Percentiles rank a stretch among this genome's conserved stretches.
Evolutionary conservation across 1,284 basidiomycete species (phyloP).

Genomic region (Tylopilus orsonianus): DNA sequence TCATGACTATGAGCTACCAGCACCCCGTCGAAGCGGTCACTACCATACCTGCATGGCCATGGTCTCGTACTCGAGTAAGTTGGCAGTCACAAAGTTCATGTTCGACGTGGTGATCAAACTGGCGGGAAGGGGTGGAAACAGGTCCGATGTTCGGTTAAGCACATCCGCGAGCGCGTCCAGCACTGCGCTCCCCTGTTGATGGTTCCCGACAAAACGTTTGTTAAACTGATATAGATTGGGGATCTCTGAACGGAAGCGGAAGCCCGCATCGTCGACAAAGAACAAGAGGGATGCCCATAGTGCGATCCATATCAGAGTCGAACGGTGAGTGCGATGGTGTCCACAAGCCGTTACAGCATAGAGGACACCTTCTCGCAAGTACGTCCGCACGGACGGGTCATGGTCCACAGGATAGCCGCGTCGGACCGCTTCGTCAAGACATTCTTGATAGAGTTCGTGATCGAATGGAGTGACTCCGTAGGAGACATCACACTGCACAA

Average conservation of each 20-base stretch:
- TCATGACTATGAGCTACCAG: background rate
- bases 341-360: background rate
- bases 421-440: conserved; percentile 8
- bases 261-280: conserved; percentile 31
- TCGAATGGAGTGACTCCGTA: conserved; percentile 4
- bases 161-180: conserved; percentile 30
- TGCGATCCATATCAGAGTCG: conserved; percentile 18
- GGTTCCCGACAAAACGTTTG: conserved; percentile 20
- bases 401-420: conserved; percentile 9
- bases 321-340: conserved; percentile 8
- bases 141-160: conserved; percentile 13
- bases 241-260: conserved; percentile 13
- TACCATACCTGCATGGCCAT: conserved; percentile 17
- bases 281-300: conserved; percentile 25
- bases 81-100: conserved; percentile 28
- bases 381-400: background rate
- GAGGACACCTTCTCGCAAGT: conserved; percentile 1
- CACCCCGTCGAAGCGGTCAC: background rate
- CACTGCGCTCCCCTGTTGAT: conserved; percentile 18
- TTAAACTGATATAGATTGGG: conserved; percentile 26
- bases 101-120: conserved; percentile 29
- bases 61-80: conserved; percentile 31
- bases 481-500: background rate
- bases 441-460: conserved; percentile 2
- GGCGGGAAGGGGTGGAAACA: conserved; percentile 14